A percentile compares a stretch with the other conserved stretches of the same genome.
Conservation (phyloP, 495 filamentous ascomycete genomes). For the Annulohypoxylon bovei region DNA sequence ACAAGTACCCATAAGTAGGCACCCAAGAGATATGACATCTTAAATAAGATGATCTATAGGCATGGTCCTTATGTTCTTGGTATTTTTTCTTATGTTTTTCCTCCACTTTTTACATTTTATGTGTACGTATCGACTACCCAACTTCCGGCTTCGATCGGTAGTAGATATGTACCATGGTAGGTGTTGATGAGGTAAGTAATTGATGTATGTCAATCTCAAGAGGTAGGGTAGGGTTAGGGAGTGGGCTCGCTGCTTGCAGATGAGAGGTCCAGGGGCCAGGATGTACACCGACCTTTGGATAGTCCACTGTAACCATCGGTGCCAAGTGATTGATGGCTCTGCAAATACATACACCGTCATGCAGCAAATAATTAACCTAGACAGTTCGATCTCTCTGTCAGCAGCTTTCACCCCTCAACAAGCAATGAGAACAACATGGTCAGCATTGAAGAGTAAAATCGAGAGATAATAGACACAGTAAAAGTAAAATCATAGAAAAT, state of each 20-base stretch:
- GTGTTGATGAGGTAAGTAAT: constrained; percentile 26
- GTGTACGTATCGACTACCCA: constrained; percentile 21
- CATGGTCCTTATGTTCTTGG: background rate
- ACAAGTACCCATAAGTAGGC: constrained; percentile 10
- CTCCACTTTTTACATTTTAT: constrained; percentile 14
- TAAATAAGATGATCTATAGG: constrained; percentile 4
- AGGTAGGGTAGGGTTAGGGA: constrained; percentile 26
- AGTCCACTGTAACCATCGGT: constrained; percentile 39
- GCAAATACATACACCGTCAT: constrained; percentile 32
- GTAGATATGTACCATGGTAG: constrained; percentile 19
- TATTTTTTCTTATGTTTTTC: constrained; percentile 1
- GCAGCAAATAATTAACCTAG: constrained; percentile 33
- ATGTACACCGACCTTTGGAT: constrained; percentile 43
- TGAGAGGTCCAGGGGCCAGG: constrained; percentile 30
- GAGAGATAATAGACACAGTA: background rate
- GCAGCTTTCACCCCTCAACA: constrained; percentile 25
- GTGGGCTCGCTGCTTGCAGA: constrained; percentile 38
- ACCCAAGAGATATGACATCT: background rate
- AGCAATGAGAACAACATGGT: background rate
- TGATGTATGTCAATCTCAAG: constrained; percentile 32
- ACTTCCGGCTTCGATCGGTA: constrained; percentile 30
- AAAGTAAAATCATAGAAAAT: background rate
- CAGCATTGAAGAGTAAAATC: background rate
- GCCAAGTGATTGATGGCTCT: constrained; percentile 35
- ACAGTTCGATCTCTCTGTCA: constrained; percentile 30